These are phyloP conservation scores for Endoconidiophora laricicola DNA, from an alignment of 2,329 filamentous ascomycete genomes.

Conservation along the genomic window DNA sequence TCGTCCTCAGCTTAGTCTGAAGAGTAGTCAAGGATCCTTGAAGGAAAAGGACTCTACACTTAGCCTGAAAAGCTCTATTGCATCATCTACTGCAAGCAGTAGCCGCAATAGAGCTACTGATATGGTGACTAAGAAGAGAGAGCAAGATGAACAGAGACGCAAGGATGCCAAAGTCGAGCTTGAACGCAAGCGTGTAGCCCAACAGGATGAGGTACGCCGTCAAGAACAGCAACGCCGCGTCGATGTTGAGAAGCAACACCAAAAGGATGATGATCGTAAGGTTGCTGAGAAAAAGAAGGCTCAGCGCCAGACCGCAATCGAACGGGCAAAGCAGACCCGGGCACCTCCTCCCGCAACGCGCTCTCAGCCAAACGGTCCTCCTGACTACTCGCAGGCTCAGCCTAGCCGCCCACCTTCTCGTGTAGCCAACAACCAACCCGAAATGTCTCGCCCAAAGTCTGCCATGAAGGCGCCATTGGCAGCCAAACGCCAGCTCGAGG, in stretches of 20 bases:
- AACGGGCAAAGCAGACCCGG: conserved; percentile 47
- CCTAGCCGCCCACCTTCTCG: conserved; percentile 36
- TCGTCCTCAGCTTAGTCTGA: conserved; percentile 37
- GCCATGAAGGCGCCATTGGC: conserved; percentile 43
- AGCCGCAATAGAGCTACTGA: conserved; percentile 54
- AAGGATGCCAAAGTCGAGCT: conserved; percentile 68
- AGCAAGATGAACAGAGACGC: conserved; percentile 69
- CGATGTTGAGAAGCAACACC: conserved; percentile 45
- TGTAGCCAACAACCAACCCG: conserved; percentile 32
- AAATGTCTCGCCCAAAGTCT: conserved; percentile 22
- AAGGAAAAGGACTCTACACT: conserved; percentile 38
- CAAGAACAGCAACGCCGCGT: conserved; percentile 36
- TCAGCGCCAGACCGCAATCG: conserved; percentile 44
- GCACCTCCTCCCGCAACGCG: conserved; percentile 44
- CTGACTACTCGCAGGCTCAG: conserved; percentile 27
- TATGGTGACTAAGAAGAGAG: conserved; percentile 63
- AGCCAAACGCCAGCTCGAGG: conserved; percentile 57
- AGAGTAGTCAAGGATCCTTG: conserved; percentile 49
- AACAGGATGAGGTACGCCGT: conserved; percentile 43
- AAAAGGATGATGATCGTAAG: conserved; percentile 43
- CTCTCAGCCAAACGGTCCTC: conserved; percentile 34
- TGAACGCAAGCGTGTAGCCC: conserved; percentile 55
- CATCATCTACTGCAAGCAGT: conserved; percentile 30
- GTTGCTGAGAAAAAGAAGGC: conserved; percentile 47
- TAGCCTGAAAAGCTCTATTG: conserved; percentile 46